Evolutionary conservation across 805 yeast species (phyloP), one percentile per base, ranked within the genome.

Genomic region (Candida hungchunana): DNA sequence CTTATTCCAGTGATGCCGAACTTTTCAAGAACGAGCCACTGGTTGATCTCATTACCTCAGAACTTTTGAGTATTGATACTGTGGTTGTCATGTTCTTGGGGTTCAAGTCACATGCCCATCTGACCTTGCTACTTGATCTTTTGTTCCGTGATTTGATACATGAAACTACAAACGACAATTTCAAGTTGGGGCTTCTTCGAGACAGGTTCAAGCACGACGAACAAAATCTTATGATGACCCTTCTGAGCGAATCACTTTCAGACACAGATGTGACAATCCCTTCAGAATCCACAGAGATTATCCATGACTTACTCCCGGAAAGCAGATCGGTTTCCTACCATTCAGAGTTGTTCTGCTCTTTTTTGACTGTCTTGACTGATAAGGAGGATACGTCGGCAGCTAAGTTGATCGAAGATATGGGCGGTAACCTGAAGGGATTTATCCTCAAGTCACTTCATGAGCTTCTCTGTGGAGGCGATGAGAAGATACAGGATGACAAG

Each of bases 1-100:
- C 52, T 16, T 55, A 32, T 41, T 40, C 32, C 33, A 44, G 43
- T 18, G 34, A 44, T 5, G 65, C 63, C 28, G 64, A 61, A 37
- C 58, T 62, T 3, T 43, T 56, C 17, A 59, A 64, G 35, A 43
- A 60, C 29, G 66, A 58, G 26, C 53, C 70, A 10, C 43, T 69
- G 6, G 37, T 60, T n/a, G 62, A 56, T 19, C 39, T 71, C 28
- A 47, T 71, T 1, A 38, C 62, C 10, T 59, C 65, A 34, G 67
- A 62, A 14, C 55, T 70, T 26, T 42, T 67, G 3, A 44, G 52
- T 3, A 31, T 72, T 4, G 51, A 59, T 12, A 43, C 58, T 2
- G 45, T 68, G 1, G 52, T 63, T 6, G 63, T 61, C 12, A 46
- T 67, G 5, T 53, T 59, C 28, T 29, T 54, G 33, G 32, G 45